Evolutionary conservation across 192 early-diverging fungal genomes (phyloP), one percentile per base, ranked within the genome.

Genomic region (Lobosporangium transversale): DNA sequence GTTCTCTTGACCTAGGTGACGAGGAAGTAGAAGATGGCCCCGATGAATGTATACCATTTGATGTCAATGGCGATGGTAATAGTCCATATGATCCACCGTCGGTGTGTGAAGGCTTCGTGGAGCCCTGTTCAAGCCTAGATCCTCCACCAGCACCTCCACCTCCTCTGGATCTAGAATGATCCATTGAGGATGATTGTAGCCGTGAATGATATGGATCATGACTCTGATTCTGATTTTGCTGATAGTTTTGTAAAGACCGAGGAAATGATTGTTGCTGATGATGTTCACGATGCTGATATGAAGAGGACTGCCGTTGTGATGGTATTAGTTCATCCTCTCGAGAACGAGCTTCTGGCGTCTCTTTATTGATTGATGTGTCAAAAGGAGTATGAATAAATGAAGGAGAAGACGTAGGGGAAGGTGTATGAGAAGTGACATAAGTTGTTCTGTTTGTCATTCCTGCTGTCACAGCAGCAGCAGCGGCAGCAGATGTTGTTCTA

Each of bases 21-120:
- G 68, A 70, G 3, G 42, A 26, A 29, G 50, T 29, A 6, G 68
- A 62, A 5, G 68, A 70, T 23, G 68, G 59, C 50, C 68, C 59
- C 40, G 68, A 57, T 15, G 68, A 70, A 33, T 62, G 40, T 2
- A 53, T 21, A 5, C 42, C 53, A 5, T 15, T 53, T 4, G 62
- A 47, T 2, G 51, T 47, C 43, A 53, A 31, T 31, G 62, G n/a
- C 31, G 62, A 55, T 1, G 62, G 42, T 42, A 55, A 37, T 2
- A 47, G 27, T 40, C 37, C 37, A 40, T 10, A 20, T 20, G 12
- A 33, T 60, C 55, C 55, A 58, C 26, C 9, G 55, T 15, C 4
- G 55, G 21, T 11, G 27, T 43, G 40, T 43, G 35, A 35, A 51
- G 49, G 8, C 5, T 51, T 51, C 24, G 49, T 21, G 5, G 45